Base-by-base conservation (phyloP, 257 asterid species). In the Handroanthus guayacan region DNA sequence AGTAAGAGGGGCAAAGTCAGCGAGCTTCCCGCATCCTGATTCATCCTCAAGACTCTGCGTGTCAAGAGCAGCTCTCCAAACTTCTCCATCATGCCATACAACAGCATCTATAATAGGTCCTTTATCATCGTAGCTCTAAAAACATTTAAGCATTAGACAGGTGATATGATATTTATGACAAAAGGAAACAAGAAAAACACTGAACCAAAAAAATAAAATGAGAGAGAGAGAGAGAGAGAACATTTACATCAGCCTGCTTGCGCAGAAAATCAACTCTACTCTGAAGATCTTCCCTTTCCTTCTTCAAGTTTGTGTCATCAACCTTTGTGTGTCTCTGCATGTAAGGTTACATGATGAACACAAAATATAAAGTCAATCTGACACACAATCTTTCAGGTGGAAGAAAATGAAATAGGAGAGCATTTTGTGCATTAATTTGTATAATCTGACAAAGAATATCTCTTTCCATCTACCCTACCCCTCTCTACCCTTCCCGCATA, bases 31-130 rank as follows among this genome's bases (percentile, higher is more conserved):
- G 25, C 87, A 84, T 82, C 87, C 93, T 63, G 97, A 73, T 67
- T 88, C 92, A 81, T 87, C 94, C 81, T 91, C 97, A 81, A 95
- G 94, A 85, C 87, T 86, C 78, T 88, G 93, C 12, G 99, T 91
- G 86, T 95, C 99, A 81, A 95, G 92, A 78, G 98, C 98, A 81
- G 93, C 98, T 82, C 99, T 89, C 98, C 98, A 95, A 75, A 87
- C 80, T 74, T 90, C 94, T 72, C 99, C 99, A 73, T 95, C 99
- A 72, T 95, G 92, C 99, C 99, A 95, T 60, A 92, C 98, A 55
- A 95, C 99, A 79, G 97, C 99, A 89, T 95, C 99, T 79, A 95
- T 85, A 39, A 89, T 81, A 63, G 99, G 98, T 65, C 99, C 98
- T 81, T 91, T 95, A 80, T 95, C 99, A 76, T 92, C 97, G 71